Evolutionary conservation across 257 asterid species (phyloP).

Genomic region (Lycium barbarum): DNA sequence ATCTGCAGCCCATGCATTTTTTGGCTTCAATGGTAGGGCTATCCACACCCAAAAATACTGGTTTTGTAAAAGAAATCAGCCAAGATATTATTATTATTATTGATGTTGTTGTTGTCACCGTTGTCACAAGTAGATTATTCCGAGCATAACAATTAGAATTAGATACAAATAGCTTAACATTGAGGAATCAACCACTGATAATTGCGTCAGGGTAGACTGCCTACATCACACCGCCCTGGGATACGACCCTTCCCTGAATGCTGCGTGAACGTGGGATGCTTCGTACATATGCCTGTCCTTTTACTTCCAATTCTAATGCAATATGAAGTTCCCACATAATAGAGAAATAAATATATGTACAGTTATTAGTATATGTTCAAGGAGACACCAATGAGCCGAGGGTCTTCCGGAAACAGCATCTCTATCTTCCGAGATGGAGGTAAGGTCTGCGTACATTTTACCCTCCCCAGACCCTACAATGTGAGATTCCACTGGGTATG

Average conservation of each 20-base stretch:
- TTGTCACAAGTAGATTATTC: neutral
- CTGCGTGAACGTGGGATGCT: neutral
- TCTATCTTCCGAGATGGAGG: no score
- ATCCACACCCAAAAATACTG: neutral
- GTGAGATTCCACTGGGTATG: no score
- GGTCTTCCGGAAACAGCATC: no score
- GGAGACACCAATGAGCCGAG: neutral
- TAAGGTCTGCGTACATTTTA: no score
- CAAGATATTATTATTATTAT: neutral
- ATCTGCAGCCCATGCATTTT: conserved; percentile 62
- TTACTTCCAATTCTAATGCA: neutral
- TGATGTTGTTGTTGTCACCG: neutral
- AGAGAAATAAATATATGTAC: neutral
- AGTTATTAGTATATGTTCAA: neutral
- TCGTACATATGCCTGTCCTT: neutral
- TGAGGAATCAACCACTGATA: neutral
- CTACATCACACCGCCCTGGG: accelerated
- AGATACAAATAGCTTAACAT: neutral
- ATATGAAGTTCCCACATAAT: neutral
- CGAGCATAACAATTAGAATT: neutral
- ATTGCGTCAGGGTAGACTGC: neutral
- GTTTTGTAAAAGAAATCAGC: no score
- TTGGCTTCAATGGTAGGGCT: conserved; percentile 67
- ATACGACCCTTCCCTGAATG: neutral
- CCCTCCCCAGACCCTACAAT: no score